A percentile compares a stretch with the other conserved stretches of the same genome.
These are phyloP conservation scores for Parietaria judaica DNA, from an alignment of 306 rosid species.

Conservation along the genomic window DNA sequence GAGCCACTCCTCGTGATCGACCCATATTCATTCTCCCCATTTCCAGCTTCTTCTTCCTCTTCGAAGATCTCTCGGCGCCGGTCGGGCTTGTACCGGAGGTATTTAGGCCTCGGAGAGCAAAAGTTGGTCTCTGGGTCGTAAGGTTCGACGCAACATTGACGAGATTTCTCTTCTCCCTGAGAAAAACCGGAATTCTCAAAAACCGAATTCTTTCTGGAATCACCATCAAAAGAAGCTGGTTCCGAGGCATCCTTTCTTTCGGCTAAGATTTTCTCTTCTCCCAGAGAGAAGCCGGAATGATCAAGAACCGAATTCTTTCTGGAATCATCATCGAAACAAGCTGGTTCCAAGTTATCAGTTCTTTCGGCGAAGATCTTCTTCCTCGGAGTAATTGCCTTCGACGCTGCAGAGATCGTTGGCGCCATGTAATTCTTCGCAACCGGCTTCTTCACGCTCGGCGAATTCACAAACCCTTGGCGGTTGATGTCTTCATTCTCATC, in stretches of 20 bases:
- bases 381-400: conserved; percentile 15
- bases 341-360: conserved; percentile 16
- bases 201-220: conserved; percentile 7
- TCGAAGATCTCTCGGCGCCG: conserved; percentile 25
- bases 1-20: conserved; percentile 13
- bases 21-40: conserved; percentile 9
- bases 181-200: conserved; percentile 6
- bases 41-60: conserved; percentile 16
- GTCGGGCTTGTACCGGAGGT: conserved; percentile 34
- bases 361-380: conserved; percentile 30
- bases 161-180: conserved; percentile 3
- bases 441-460: conserved; percentile 15
- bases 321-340: conserved; percentile 3
- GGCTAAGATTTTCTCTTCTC: conserved; percentile 17
- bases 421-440: conserved; percentile 27
- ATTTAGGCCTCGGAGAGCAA: conserved; percentile 41
- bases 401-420: conserved; percentile 27
- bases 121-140: conserved; percentile 38
- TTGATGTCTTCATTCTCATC: conserved; percentile 29
- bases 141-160: conserved; percentile 13
- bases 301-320: conserved; percentile 11
- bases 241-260: conserved; percentile 27
- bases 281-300: neutral
- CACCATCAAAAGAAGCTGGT: conserved; percentile 2
- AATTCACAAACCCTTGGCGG: conserved; percentile 12